Conservation (phyloP, 805 yeast species). For the Hyphopichia homilentoma region DNA sequence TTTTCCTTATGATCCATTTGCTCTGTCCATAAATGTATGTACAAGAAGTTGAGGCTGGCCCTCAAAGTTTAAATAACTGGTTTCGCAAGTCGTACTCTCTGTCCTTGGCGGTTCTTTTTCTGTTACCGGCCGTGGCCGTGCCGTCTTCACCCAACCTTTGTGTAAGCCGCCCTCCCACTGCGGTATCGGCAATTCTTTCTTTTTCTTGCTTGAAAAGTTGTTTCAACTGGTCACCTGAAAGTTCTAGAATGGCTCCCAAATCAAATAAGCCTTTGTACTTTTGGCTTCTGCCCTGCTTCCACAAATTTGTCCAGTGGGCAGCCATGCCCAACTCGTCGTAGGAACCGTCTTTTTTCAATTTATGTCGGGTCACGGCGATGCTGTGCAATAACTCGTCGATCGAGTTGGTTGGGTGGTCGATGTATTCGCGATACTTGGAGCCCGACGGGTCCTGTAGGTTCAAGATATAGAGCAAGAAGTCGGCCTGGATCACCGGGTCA, state of each 20-base stretch:
- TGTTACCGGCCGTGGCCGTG: conserved; percentile 27
- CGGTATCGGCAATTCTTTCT: conserved; percentile 22
- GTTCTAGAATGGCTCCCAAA: conserved; percentile 27
- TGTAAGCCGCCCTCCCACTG: conserved; percentile 24
- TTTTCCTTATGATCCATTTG: no score
- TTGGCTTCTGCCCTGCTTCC: conserved; percentile 53
- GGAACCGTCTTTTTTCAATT: conserved; percentile 29
- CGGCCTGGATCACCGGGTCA: conserved; percentile 85
- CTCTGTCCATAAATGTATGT: no score
- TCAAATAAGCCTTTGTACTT: conserved; percentile 33
- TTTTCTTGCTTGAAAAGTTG: conserved; percentile 23
- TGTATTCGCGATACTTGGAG: conserved; percentile 40
- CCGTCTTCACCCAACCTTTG: conserved; percentile 40
- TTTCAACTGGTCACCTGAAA: conserved; percentile 20
- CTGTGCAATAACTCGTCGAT: conserved; percentile 51
- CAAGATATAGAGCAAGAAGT: conserved; percentile 70
- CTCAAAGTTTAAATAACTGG: conserved; percentile 32
- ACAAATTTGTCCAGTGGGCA: conserved; percentile 54
- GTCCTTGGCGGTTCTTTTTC: conserved; percentile 43
- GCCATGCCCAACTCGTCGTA: conserved; percentile 62
- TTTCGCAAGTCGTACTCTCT: conserved; percentile 38
- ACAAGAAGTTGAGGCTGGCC: no score
- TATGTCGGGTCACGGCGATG: conserved; percentile 41
- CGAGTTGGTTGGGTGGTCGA: conserved; percentile 67
- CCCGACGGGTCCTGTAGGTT: conserved; percentile 59